Percentiles rank a stretch among this genome's conserved stretches.
These are phyloP conservation scores for Monascus ruber DNA, from an alignment of 2,329 filamentous ascomycete species.

Conservation along the genomic window DNA sequence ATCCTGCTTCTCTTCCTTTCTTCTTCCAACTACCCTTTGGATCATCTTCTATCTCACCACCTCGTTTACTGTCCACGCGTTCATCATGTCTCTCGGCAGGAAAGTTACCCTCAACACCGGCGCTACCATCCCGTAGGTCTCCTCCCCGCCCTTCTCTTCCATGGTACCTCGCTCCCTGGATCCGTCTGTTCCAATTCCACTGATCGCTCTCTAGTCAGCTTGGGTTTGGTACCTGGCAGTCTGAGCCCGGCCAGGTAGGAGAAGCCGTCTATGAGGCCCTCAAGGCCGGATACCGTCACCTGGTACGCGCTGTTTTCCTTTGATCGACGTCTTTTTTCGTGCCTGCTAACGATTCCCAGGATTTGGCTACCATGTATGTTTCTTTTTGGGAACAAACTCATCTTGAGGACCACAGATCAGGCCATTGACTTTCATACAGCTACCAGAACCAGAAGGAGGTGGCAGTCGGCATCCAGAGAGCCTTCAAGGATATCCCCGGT, in stretches of 20 bases:
- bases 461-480: constrained; percentile 22
- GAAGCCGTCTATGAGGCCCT: constrained; percentile 29
- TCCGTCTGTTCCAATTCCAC: too few relatives aligned
- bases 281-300: constrained; percentile 30
- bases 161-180: constrained; percentile 1
- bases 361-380: constrained; percentile 28
- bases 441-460: constrained; percentile 30
- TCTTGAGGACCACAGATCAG: not conserved
- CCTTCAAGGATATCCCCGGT: constrained; percentile 26
- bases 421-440: constrained; percentile 7
- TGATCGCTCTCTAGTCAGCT: constrained; percentile 15
- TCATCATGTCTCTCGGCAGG: constrained; percentile 30
- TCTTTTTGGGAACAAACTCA: not conserved
- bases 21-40: not conserved
- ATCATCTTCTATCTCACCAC: constrained; percentile 3
- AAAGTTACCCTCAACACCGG: constrained; percentile 29
- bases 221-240: constrained; percentile 32
- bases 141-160: not conserved
- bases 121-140: constrained; percentile 26
- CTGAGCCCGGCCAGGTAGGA: constrained; percentile 28
- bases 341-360: constrained; percentile 14
- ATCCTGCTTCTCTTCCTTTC: not conserved
- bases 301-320: constrained; percentile 14
- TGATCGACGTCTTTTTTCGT: not conserved
- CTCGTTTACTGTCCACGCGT: constrained; percentile 2